These are phyloP conservation scores for Lithospermum erythrorhizon DNA, from an alignment of 257 asterid genomes.

Conservation along the genomic window DNA sequence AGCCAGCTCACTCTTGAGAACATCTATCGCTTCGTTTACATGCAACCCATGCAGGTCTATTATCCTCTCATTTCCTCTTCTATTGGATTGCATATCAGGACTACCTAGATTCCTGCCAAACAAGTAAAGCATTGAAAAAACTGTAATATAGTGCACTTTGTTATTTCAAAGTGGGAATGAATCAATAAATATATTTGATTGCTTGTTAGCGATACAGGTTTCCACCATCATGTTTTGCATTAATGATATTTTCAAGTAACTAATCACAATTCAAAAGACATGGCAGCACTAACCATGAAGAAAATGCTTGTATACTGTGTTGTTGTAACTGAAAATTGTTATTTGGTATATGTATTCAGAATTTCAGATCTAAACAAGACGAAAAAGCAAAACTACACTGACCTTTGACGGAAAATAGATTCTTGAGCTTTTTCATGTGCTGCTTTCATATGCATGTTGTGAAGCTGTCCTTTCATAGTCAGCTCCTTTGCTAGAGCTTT, in stretches of 20 bases:
- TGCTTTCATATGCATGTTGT: slow-evolving; percentile 94
- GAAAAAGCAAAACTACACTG: slow-evolving; percentile 5
- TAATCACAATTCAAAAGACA: too few relatives aligned
- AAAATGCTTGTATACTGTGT: too few relatives aligned
- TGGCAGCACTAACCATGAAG: too few relatives aligned
- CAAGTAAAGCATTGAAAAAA: not conserved
- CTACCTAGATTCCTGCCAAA: slow-evolving; percentile 45
- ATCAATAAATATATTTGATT: not conserved
- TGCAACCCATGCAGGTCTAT: slow-evolving; percentile 95
- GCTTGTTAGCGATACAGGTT: not conserved
- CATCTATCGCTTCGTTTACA: slow-evolving; percentile 86
- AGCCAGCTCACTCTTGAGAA: slow-evolving; percentile 83
- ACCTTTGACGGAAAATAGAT: slow-evolving; percentile 82
- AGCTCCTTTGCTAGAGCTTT: slow-evolving; percentile 97
- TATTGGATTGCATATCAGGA: slow-evolving; percentile 43
- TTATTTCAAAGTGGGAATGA: not conserved
- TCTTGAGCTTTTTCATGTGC: slow-evolving; percentile 96
- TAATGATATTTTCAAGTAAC: too few relatives aligned
- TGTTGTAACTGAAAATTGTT: too few relatives aligned
- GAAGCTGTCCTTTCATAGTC: slow-evolving; percentile 90
- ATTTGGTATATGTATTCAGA: not conserved
- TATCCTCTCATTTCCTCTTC: slow-evolving; percentile 62
- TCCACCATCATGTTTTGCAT: too few relatives aligned
- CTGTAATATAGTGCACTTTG: not conserved
- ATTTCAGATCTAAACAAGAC: not conserved